Conservation (phyloP, 2,329 filamentous ascomycete genomes). For the Fusarium papillatum region DNA sequence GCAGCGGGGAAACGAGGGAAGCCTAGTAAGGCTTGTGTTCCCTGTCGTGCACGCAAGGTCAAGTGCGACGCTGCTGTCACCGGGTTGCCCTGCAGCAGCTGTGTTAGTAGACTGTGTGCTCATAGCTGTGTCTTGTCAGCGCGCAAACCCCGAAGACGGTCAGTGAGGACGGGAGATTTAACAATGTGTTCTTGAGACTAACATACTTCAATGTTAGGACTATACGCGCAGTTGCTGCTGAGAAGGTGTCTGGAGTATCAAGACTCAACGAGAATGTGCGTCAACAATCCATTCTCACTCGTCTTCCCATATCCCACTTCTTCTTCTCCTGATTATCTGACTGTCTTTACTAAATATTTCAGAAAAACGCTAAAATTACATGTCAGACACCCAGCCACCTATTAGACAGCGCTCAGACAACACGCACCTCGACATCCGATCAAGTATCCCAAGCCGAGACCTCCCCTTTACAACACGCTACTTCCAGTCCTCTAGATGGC, state of each 20-base stretch:
- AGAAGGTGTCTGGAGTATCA: background rate
- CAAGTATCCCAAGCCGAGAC: background rate
- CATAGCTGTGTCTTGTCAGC: conserved; percentile 20
- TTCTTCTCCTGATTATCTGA: too few species aligned
- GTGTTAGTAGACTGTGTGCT: conserved; percentile 14
- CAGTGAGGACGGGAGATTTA: too few species aligned
- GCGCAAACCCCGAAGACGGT: conserved; percentile 31
- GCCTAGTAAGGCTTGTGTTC: conserved; percentile 34
- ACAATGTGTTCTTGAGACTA: background rate
- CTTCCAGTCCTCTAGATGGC: background rate
- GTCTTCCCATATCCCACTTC: too few species aligned
- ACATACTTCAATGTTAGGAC: background rate
- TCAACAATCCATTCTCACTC: too few species aligned
- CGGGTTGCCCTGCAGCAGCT: conserved; percentile 32
- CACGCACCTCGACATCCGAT: background rate
- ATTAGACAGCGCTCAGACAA: background rate
- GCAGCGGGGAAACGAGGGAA: background rate
- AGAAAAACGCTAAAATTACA: too few species aligned
- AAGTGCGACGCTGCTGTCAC: conserved; percentile 32
- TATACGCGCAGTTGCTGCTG: background rate
- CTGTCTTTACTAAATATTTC: too few species aligned
- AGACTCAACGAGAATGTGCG: background rate
- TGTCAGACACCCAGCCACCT: background rate
- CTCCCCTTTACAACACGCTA: background rate
- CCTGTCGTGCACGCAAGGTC: conserved; percentile 33